These are phyloP conservation scores for Monosporozyma solicola DNA, from an alignment of 805 yeast genomes.

Conservation along the genomic window DNA sequence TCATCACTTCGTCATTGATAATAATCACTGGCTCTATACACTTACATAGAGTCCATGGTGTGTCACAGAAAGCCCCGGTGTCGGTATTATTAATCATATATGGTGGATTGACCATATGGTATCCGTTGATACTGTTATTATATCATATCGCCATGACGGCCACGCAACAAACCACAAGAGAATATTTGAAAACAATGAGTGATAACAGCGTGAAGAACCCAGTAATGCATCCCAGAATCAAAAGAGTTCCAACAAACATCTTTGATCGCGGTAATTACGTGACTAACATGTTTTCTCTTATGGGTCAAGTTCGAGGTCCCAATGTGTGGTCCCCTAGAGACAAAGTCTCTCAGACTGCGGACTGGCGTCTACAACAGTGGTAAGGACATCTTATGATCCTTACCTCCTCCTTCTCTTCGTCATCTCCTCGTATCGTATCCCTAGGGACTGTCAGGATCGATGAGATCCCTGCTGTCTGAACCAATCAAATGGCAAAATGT, in stretches of 20 bases:
- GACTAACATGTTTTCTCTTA: constrained; percentile 28
- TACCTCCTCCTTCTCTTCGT: neutral
- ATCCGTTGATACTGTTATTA: constrained; percentile 45
- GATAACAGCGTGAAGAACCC: constrained; percentile 27
- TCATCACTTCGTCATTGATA: constrained; percentile 25
- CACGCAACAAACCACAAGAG: constrained; percentile 63
- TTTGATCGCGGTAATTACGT: constrained; percentile 29
- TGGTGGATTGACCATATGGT: constrained; percentile 37
- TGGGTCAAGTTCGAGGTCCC: constrained; percentile 34
- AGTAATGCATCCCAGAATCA: constrained; percentile 17
- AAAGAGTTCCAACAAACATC: constrained; percentile 26
- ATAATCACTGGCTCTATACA: constrained; percentile 19
- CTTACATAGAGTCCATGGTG: constrained; percentile 8
- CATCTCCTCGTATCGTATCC: neutral
- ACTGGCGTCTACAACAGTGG: neutral
- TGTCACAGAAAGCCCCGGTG: constrained; percentile 26
- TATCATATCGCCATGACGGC: constrained; percentile 49
- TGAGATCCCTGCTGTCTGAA: neutral
- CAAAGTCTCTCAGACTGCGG: neutral
- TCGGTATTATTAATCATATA: constrained; percentile 47
- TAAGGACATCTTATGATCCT: neutral
- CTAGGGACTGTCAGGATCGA: neutral
- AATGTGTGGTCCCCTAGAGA: constrained; percentile 27
- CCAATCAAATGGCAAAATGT: neutral
- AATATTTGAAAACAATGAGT: constrained; percentile 43